Evolutionary conservation across 2,329 filamentous ascomycete species (phyloP), one percentile per base, ranked within the genome.

Genomic region (Aureobasidium vineae): DNA sequence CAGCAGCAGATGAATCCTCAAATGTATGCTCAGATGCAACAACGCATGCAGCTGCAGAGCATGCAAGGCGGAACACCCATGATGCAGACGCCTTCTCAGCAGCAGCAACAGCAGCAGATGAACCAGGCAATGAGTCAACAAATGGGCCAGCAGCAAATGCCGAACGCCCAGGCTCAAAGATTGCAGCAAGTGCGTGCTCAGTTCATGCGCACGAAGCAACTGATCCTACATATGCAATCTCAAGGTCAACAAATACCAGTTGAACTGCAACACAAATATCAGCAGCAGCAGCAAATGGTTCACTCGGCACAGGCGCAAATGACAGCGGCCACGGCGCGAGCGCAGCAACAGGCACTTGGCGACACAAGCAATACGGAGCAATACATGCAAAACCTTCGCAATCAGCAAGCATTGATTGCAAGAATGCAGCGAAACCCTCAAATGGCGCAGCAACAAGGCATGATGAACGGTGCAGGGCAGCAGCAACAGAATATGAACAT

Each of bases 311-410:
- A 68, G 47, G 66, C 68, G 52, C 69, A 70, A 49, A 33, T 63
- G 45, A 28, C 56, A 23, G 31, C 38, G 16, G 54, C 49, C n/a
- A 54, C 61, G 16, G 50, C 66, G n/a, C 68, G 66, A 33, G 64
- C 65, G n/a, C 36, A 47, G 26, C 61, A 64, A 36, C 65, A 67
- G 41, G 23, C 47, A 19, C 68, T 69, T 41, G 68, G 68, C 47
- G 67, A 70, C 50, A 70, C 72, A 47, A 73, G 72, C 70, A 74
- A 71, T 19, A 73, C 72, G 67, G 73, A 76, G 67, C 74, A 77
- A 54, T 76, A 75, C 52, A 76, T 76, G 73, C 70, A 71, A 57
- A 72, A 72, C 28, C 67, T 76, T 23, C 67, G 73, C 10, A 66
- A 70, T 16, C 73, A 75, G 53, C 74, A 75, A 66, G 70, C 70